phyloP scores from a whole-genome alignment of 2,329 filamentous ascomycete genomes.

The Trichoderma sp. region DNA sequence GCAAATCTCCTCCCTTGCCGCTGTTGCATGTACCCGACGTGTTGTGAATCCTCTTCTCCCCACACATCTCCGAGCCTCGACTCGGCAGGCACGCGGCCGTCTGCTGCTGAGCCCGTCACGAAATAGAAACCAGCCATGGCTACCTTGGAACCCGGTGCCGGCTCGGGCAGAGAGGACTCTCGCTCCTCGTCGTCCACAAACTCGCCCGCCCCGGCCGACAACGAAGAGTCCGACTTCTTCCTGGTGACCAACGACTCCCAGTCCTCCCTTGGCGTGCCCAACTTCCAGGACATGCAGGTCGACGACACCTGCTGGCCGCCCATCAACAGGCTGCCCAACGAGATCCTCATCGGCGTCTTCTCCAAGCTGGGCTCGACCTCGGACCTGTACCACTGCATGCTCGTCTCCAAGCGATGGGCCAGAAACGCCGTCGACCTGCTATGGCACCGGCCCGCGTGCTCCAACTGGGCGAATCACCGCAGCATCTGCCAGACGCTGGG shows the following conservation, averaged over 20 bases:
- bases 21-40: background rate
- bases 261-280: conserved; percentile 82
- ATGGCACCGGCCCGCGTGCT: conserved; percentile 93
- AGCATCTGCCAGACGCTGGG: conserved; percentile 79
- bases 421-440: conserved; percentile 88
- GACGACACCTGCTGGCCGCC: conserved; percentile 72
- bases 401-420: conserved; percentile 93
- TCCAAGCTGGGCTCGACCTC: conserved; percentile 73
- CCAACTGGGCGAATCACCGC: conserved; percentile 78
- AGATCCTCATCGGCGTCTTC: conserved; percentile 93
- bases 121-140: conserved; percentile 16
- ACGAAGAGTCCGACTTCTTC: conserved; percentile 94
- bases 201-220: conserved; percentile 73
- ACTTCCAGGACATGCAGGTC: conserved; percentile 72
- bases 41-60: background rate
- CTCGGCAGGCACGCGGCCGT: conserved; percentile 11
- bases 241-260: conserved; percentile 87
- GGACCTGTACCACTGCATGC: conserved; percentile 85
- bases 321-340: conserved; percentile 82
- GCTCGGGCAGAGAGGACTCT: conserved; percentile 53
- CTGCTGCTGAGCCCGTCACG: conserved; percentile 6
- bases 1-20: conserved; percentile 10
- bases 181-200: conserved; percentile 69
- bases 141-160: conserved; percentile 18
- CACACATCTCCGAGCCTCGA: background rate